Evolutionary conservation across 768 basidiomycete genomes (phyloP).

Genomic region (Dioszegia crocea): DNA sequence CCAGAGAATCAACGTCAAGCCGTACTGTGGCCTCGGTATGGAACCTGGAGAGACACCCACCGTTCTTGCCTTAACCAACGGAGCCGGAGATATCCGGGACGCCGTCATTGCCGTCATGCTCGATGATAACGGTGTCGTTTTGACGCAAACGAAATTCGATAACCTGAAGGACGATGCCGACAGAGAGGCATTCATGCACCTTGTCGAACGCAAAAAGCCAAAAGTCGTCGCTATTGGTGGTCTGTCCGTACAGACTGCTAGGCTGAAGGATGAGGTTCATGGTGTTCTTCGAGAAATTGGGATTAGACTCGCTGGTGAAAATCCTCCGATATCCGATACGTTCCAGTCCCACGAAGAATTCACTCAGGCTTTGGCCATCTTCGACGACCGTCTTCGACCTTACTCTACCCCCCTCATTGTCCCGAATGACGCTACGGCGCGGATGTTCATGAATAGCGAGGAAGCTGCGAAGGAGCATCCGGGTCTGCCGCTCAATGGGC

Average conservation of each 20-base stretch:
- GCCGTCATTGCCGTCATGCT: conserved; percentile 77
- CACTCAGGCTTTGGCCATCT: conserved; percentile 20
- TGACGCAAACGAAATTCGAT: conserved; percentile 85
- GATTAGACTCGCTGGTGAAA: conserved; percentile 19
- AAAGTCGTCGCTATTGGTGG: conserved; percentile 87
- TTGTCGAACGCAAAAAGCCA: conserved; percentile 76
- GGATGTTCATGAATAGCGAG: conserved; percentile 86
- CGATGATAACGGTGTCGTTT: conserved; percentile 80
- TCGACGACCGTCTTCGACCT: conserved; percentile 20
- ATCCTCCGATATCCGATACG: conserved; percentile 27
- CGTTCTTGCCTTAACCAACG: conserved; percentile 89
- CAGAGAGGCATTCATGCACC: conserved; percentile 69
- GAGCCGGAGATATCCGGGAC: conserved; percentile 90
- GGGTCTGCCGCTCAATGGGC: conserved; percentile 67
- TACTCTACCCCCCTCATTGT: conserved; percentile 58
- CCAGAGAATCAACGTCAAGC: conserved; percentile 78
- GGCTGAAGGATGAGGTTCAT: conserved; percentile 39
- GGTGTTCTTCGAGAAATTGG: conserved; percentile 38
- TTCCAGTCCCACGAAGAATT: conserved; percentile 34
- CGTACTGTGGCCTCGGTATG: conserved; percentile 62
- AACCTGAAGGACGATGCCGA: conserved; percentile 70
- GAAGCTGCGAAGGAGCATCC: conserved; percentile 81
- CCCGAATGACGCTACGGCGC: conserved; percentile 83
- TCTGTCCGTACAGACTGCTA: conserved; percentile 68
- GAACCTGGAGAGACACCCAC: conserved; percentile 68